phyloP scores from a whole-genome alignment of 495 filamentous ascomycete genomes.

The Cairneyella variabilis region DNA sequence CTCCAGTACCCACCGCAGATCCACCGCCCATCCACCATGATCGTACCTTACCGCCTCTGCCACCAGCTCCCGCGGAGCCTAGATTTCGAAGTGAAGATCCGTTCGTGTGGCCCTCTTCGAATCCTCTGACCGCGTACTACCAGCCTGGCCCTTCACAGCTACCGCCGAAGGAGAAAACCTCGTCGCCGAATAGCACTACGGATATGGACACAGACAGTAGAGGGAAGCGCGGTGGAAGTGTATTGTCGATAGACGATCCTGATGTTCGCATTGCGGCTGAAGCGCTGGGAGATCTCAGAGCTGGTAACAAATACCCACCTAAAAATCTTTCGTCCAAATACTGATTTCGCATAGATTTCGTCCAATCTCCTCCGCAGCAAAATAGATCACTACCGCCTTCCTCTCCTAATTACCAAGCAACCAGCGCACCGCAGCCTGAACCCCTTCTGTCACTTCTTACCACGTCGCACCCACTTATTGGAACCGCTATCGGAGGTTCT shows the following conservation, averaged over 20 bases:
- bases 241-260: conserved; percentile 71
- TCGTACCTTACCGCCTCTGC: conserved; percentile 24
- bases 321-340: background rate
- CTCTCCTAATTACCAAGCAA: conserved; percentile 11
- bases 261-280: conserved; percentile 79
- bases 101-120: conserved; percentile 48
- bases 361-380: conserved; percentile 49
- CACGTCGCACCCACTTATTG: conserved; percentile 72
- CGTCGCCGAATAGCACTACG: conserved; percentile 24
- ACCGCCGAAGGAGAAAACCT: conserved; percentile 16
- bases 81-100: conserved; percentile 16
- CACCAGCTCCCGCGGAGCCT: conserved; percentile 12
- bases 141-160: conserved; percentile 25
- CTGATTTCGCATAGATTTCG: conserved; percentile 40
- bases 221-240: conserved; percentile 39
- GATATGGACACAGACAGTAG: conserved; percentile 30
- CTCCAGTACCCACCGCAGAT: conserved; percentile 22
- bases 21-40: conserved; percentile 23
- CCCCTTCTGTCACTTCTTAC: conserved; percentile 78
- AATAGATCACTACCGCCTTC: conserved; percentile 32
- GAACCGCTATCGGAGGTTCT: conserved; percentile 75
- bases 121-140: conserved; percentile 52
- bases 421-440: conserved; percentile 44
- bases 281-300: conserved; percentile 77
- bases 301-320: conserved; percentile 51